Evolutionary conservation across 2,329 filamentous ascomycete genomes (phyloP).

Genomic region (Botryotinia convoluta): DNA sequence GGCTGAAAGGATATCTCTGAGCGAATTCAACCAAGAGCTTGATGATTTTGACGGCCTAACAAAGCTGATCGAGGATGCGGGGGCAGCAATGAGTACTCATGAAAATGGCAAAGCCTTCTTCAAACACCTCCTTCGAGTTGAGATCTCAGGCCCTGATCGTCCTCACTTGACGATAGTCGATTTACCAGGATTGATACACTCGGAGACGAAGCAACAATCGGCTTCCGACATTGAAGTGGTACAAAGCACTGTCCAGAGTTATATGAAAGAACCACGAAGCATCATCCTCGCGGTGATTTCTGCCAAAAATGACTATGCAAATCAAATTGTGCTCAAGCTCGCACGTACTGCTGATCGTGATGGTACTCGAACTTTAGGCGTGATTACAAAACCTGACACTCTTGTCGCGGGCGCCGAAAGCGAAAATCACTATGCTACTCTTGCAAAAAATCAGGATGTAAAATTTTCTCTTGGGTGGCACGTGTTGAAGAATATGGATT

Average conservation of each 20-base stretch:
- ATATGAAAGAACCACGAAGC: constrained; percentile 54
- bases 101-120: constrained; percentile 34
- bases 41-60: constrained; percentile 27
- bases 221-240: too few species aligned
- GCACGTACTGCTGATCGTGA: constrained; percentile 43
- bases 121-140: constrained; percentile 27
- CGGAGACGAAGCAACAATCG: too few species aligned
- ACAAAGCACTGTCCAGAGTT: constrained; percentile 46
- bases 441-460: constrained; percentile 46
- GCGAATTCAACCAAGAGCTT: constrained; percentile 26
- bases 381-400: constrained; percentile 61
- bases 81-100: constrained; percentile 24
- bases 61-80: constrained; percentile 29
- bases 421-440: constrained; percentile 37
- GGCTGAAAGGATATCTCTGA: too few species aligned
- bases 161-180: too few species aligned
- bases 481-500: constrained; percentile 48
- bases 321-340: constrained; percentile 47
- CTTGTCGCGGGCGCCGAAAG: constrained; percentile 40
- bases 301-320: constrained; percentile 47
- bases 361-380: constrained; percentile 43
- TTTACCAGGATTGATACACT: too few species aligned
- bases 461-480: constrained; percentile 53
- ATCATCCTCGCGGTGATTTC: constrained; percentile 57
- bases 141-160: constrained; percentile 33